Evolutionary conservation across 2,329 filamentous ascomycete genomes (phyloP).

Genomic region (Paecilomyces fulvus): DNA sequence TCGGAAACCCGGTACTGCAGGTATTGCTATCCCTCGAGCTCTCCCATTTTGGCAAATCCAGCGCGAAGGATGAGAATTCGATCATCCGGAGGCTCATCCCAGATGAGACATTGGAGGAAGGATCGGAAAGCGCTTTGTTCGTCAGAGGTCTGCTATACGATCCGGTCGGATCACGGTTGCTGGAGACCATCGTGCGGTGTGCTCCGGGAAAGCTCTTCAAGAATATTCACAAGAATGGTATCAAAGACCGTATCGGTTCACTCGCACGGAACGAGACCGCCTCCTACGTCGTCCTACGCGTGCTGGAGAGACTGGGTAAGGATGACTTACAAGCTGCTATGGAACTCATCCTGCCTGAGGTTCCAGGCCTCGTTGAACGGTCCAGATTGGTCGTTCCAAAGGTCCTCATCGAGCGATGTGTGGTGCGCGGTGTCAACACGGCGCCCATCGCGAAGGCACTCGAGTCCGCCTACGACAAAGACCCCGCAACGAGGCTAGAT

Average conservation of each 20-base stretch:
- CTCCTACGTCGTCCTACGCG: slow-evolving; percentile 73
- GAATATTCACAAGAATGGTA: slow-evolving; percentile 67
- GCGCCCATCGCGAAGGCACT: slow-evolving; percentile 49
- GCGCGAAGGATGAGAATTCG: slow-evolving; percentile 55
- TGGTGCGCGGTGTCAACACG: slow-evolving; percentile 55
- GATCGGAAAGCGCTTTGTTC: slow-evolving; percentile 67
- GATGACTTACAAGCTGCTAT: slow-evolving; percentile 73
- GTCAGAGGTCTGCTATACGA: slow-evolving; percentile 85
- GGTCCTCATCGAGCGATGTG: slow-evolving; percentile 73
- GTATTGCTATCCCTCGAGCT: slow-evolving; percentile 82
- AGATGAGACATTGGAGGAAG: slow-evolving; percentile 66
- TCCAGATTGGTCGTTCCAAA: slow-evolving; percentile 71
- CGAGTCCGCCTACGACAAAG: slow-evolving; percentile 49
- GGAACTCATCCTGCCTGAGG: slow-evolving; percentile 61
- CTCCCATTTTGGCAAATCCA: slow-evolving; percentile 59
- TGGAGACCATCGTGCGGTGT: slow-evolving; percentile 76
- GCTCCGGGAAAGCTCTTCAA: slow-evolving; percentile 88
- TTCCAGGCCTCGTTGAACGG: slow-evolving; percentile 64
- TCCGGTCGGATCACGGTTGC: slow-evolving; percentile 75
- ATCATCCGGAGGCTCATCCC: slow-evolving; percentile 73
- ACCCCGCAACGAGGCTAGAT: slow-evolving; percentile 43
- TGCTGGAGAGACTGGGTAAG: slow-evolving; percentile 75
- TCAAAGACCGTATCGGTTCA: slow-evolving; percentile 69
- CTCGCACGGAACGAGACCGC: slow-evolving; percentile 85
- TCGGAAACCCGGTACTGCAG: slow-evolving; percentile 89